phyloP scores from a whole-genome alignment of 805 yeast species.

The Sugiyamaella mastotermitis region DNA sequence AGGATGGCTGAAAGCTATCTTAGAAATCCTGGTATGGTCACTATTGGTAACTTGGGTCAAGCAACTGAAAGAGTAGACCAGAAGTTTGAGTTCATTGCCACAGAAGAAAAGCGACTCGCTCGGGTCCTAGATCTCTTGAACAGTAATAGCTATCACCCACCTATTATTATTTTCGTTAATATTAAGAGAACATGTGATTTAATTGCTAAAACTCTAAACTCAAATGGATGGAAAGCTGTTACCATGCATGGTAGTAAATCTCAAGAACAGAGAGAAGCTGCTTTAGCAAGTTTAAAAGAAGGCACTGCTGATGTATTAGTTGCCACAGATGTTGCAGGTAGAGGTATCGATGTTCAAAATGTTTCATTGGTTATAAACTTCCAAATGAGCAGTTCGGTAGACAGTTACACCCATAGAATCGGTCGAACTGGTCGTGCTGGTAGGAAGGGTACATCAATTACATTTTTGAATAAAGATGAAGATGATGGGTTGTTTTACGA shows the following conservation, averaged over 20 bases:
- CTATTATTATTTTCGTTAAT: constrained; percentile 78
- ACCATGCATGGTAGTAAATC: constrained; percentile 82
- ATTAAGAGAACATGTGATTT: constrained; percentile 67
- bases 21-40: constrained; percentile 51
- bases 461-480: constrained; percentile 58
- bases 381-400: constrained; percentile 73
- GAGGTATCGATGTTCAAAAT: constrained; percentile 90
- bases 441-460: constrained; percentile 63
- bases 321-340: constrained; percentile 93
- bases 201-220: constrained; percentile 45
- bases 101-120: constrained; percentile 41
- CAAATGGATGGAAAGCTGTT: constrained; percentile 44
- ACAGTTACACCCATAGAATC: constrained; percentile 84
- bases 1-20: constrained; percentile 59
- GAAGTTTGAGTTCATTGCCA: constrained; percentile 47
- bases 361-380: constrained; percentile 81
- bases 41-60: constrained; percentile 61
- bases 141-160: constrained; percentile 37
- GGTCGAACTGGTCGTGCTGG: constrained; percentile 99
- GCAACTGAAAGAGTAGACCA: constrained; percentile 69
- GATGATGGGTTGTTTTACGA: constrained; percentile 48
- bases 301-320: constrained; percentile 59
- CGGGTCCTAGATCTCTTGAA: constrained; percentile 38
- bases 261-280: constrained; percentile 80
- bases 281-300: constrained; percentile 52